These are phyloP conservation scores for Colletotrichum trifolii DNA, from an alignment of 2,329 filamentous ascomycete species.

Conservation along the genomic window DNA sequence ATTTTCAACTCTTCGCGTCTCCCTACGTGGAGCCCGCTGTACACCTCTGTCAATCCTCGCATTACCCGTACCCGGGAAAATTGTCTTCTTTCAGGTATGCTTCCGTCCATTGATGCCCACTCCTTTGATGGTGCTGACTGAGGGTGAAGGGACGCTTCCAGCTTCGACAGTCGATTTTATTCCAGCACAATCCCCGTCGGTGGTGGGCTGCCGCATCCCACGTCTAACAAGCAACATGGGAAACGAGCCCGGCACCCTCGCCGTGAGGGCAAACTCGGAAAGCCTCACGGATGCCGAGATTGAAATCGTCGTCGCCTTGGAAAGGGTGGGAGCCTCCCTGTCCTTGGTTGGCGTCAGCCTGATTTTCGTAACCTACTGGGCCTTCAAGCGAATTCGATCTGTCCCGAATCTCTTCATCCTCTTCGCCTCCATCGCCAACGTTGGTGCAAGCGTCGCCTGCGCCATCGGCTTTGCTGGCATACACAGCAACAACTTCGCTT, in stretches of 20 bases:
- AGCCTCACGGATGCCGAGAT: constrained; percentile 42
- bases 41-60: too few species aligned
- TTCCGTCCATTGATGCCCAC: too few species aligned
- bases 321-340: constrained; percentile 58
- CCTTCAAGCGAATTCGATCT: constrained; percentile 64
- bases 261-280: constrained; percentile 13
- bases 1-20: too few species aligned
- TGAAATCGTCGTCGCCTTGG: constrained; percentile 37
- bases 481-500: constrained; percentile 56
- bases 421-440: constrained; percentile 69
- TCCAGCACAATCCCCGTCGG: background rate
- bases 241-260: background rate
- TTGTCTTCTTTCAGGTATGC: too few species aligned
- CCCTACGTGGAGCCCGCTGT: too few species aligned
- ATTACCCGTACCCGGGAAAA: too few species aligned
- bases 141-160: too few species aligned
- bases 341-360: constrained; percentile 62
- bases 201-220: background rate
- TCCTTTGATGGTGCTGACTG: too few species aligned
- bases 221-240: background rate
- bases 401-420: constrained; percentile 72
- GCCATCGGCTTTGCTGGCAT: constrained; percentile 77
- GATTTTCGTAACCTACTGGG: constrained; percentile 63
- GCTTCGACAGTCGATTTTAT: too few species aligned
- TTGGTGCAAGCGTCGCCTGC: constrained; percentile 72